A percentile compares a stretch with the other conserved stretches of the same genome.
Evolutionary conservation across 2,329 filamentous ascomycete species (phyloP).

Genomic region (Paraconiothyrium brasiliense): DNA sequence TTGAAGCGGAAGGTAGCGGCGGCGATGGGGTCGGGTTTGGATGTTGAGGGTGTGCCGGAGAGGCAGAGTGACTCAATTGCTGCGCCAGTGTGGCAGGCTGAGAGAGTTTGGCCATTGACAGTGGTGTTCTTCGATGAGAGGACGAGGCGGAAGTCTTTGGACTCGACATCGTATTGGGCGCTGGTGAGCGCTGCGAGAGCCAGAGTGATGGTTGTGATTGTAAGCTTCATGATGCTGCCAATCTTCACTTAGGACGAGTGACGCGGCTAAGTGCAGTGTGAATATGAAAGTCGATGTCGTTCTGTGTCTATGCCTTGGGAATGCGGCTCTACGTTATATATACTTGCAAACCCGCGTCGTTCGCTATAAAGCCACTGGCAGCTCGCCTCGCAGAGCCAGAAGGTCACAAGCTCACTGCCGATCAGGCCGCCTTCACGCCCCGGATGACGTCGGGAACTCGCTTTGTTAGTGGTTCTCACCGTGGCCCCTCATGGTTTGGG

Average conservation of each 20-base stretch:
- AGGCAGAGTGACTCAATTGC: slow-evolving; percentile 59
- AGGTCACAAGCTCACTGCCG: slow-evolving; percentile 23
- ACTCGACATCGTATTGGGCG: slow-evolving; percentile 51
- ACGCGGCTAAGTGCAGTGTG: slow-evolving; percentile 1
- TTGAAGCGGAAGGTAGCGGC: slow-evolving; percentile 46
- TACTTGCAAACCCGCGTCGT: background rate
- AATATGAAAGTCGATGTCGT: background rate
- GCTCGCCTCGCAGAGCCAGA: slow-evolving; percentile 11
- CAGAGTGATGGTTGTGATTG: slow-evolving; percentile 26
- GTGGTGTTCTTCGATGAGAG: slow-evolving; percentile 50
- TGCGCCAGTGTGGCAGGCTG: slow-evolving; percentile 59
- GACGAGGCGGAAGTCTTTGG: slow-evolving; percentile 56
- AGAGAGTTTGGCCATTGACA: slow-evolving; percentile 51
- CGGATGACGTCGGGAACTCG: slow-evolving; percentile 17
- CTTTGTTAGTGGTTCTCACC: slow-evolving; percentile 8
- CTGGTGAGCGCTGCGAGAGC: slow-evolving; percentile 34
- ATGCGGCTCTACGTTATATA: slow-evolving; percentile 5
- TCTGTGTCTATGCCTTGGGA: background rate
- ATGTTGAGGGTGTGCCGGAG: slow-evolving; percentile 28
- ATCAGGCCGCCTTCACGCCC: slow-evolving; percentile 14
- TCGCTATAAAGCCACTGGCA: background rate
- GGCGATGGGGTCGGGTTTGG: slow-evolving; percentile 29
- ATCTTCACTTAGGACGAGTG: slow-evolving; percentile 10
- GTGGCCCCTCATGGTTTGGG: slow-evolving; percentile 20
- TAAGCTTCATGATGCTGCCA: slow-evolving; percentile 32